Base-by-base conservation (phyloP, 2,329 filamentous ascomycete genomes). In the Calonectria pseudoturangicola region DNA sequence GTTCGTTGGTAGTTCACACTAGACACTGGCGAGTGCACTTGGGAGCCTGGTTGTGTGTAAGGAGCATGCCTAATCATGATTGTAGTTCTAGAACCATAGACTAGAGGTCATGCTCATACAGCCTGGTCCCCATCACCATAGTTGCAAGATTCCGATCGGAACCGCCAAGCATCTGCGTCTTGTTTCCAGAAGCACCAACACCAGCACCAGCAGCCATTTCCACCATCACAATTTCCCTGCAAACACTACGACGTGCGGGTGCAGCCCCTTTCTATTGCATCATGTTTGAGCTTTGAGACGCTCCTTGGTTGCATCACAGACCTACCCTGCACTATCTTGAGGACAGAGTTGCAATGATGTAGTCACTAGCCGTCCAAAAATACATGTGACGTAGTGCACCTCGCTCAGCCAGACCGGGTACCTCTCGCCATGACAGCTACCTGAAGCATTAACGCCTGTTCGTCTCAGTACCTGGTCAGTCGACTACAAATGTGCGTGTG, bases 351-450 rank as follows among this genome's bases (percentile, higher is more conserved):
- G 64, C 51, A 71, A 75, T 76, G 77, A 79, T 77, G 71, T 78
- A 78, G 79, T 78, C 51, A 18, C 47, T 47, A 39, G 28, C 47
- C 41, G 8, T 12, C n/a, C 33, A 48, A 39, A 67, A 60, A 65
- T 78, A 78, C 76, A 73, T 77, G 71, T 75, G 71, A 75, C 75
- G 58, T 69, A 58, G 51, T 50, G 36, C 27, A 18, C 36, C 62
- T 41, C 30, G 27, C 64, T 47, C 30, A 50, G 41, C 8, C 25
- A 27, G 16, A 39, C 33, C 63, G 72, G 63, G 69, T 78, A 75
- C 66, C 58, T 47, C 73, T 70, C 72, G 71, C 72, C 62, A 73
- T 77, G 72, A 47, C 33, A 27, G 50, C 66, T 75, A 73, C 68
- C 47, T 56, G 63, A 67, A 45, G 18, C n/a, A 36, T 28, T 69